Evolutionary conservation across 2,329 filamentous ascomycete genomes (phyloP).

Genomic region (Thermochaetoides dissita): DNA sequence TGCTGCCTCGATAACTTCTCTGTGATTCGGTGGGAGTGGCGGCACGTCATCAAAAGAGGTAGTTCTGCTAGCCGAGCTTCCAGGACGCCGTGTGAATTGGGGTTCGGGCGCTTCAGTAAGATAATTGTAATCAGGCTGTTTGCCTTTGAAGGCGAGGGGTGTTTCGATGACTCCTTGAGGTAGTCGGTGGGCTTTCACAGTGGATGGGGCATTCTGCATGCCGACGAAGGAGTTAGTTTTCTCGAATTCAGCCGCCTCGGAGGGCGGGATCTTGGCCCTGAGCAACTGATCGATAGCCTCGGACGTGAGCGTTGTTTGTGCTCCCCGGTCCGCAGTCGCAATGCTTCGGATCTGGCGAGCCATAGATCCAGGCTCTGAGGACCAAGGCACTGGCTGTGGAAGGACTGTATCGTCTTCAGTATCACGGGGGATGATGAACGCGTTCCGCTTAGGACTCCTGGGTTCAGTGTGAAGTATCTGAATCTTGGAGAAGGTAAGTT

Average conservation of each 20-base stretch:
- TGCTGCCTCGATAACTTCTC: conserved; percentile 69
- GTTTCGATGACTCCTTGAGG: conserved; percentile 35
- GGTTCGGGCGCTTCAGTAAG: conserved; percentile 22
- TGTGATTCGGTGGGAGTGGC: conserved; percentile 71
- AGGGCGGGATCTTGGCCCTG: conserved; percentile 31
- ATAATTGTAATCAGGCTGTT: conserved; percentile 22
- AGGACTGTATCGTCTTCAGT: conserved; percentile 13
- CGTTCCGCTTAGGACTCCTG: conserved; percentile 40
- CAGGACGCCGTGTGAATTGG: conserved; percentile 40
- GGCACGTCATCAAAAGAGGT: conserved; percentile 35
- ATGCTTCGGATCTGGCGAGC: conserved; percentile 25
- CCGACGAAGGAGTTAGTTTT: conserved; percentile 24
- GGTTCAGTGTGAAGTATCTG: conserved; percentile 31
- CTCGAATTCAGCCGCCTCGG: conserved; percentile 19
- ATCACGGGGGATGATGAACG: conserved; percentile 41
- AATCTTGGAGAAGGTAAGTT: conserved; percentile 19
- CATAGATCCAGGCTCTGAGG: conserved; percentile 38
- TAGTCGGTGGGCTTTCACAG: conserved; percentile 26
- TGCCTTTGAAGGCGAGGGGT: conserved; percentile 25
- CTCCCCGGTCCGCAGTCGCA: conserved; percentile 52
- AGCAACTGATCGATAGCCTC: conserved; percentile 68
- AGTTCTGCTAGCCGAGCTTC: conserved; percentile 56
- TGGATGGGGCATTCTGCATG: conserved; percentile 20
- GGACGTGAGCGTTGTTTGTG: conserved; percentile 74
- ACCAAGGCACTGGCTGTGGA: no score